phyloP scores from a whole-genome alignment of 129 eudicot species.

The Flaveria ramosissima region DNA sequence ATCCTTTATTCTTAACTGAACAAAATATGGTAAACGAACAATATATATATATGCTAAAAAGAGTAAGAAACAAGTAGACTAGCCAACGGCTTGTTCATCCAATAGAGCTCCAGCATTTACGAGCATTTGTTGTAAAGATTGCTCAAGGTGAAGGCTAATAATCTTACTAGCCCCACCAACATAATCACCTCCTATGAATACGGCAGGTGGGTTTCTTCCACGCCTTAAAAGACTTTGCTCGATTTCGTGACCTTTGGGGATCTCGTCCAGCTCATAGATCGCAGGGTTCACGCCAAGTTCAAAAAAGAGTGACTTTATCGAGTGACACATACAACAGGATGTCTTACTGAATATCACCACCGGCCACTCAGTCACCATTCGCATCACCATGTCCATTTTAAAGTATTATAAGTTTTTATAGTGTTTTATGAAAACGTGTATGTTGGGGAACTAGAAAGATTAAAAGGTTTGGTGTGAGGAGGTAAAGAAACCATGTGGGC shows the following conservation, averaged over 20 bases:
- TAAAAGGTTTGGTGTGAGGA: constrained; percentile 19
- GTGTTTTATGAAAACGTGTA: not conserved
- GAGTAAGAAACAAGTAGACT: not conserved
- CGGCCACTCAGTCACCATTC: constrained; percentile 46
- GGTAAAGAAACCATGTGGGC: constrained; percentile 21
- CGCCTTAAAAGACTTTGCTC: constrained; percentile 51
- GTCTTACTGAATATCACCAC: constrained; percentile 61
- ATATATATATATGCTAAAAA: not conserved
- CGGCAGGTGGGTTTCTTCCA: constrained; percentile 61
- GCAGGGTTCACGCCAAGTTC: constrained; percentile 53
- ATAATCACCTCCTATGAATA: constrained; percentile 39
- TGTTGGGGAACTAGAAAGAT: not conserved
- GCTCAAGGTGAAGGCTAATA: constrained; percentile 34
- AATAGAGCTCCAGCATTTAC: constrained; percentile 32
- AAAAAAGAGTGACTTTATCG: constrained; percentile 40
- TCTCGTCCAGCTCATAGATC: constrained; percentile 52
- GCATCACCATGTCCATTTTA: constrained; percentile 49
- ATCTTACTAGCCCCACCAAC: constrained; percentile 36
- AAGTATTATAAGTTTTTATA: not conserved
- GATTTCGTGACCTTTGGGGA: constrained; percentile 45
- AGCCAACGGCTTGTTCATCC: constrained; percentile 20
- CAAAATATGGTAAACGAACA: not conserved
- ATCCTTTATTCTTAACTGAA: constrained; percentile 15
- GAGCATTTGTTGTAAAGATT: constrained; percentile 28
- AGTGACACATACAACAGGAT: constrained; percentile 54